Conservation (phyloP, 2,329 filamentous ascomycete genomes). For the Zymoseptoria ardabiliae region DNA sequence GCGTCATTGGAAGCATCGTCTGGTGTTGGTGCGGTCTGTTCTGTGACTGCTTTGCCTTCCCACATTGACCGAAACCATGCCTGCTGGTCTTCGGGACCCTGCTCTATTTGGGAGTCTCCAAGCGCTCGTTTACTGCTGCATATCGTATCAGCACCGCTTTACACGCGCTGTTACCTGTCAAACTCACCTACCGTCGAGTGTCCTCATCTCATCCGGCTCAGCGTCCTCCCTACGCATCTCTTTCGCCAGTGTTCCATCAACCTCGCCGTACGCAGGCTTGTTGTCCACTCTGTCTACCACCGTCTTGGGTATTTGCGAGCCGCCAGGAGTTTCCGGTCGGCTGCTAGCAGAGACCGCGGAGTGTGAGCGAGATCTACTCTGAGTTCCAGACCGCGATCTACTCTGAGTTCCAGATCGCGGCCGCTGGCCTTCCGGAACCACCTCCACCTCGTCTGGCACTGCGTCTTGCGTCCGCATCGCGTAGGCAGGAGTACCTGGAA, state of each 20-base stretch:
- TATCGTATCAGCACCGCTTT: background rate
- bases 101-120: background rate
- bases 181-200: constrained; percentile 49
- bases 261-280: constrained; percentile 51
- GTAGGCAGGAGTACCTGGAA: constrained; percentile 55
- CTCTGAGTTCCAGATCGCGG: constrained; percentile 34
- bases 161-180: background rate
- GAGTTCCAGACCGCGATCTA: constrained; percentile 33
- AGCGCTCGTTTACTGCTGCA: constrained; percentile 2
- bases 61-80: constrained; percentile 29
- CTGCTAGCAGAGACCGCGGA: constrained; percentile 36
- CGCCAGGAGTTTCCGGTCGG: constrained; percentile 44
- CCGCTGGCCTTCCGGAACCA: constrained; percentile 42
- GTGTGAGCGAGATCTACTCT: constrained; percentile 24
- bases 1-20: constrained; percentile 48
- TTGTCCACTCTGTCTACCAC: constrained; percentile 56
- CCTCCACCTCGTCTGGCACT: constrained; percentile 56
- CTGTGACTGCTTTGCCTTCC: constrained; percentile 17
- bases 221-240: constrained; percentile 52
- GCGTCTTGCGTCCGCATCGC: constrained; percentile 52
- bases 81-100: constrained; percentile 19
- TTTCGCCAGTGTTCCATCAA: constrained; percentile 54
- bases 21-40: constrained; percentile 7
- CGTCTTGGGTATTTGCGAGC: constrained; percentile 49
- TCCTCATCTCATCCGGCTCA: constrained; percentile 49